Base-by-base conservation (phyloP, 2,329 filamentous ascomycete species). In the Pseudogymnoascus sp. region DNA sequence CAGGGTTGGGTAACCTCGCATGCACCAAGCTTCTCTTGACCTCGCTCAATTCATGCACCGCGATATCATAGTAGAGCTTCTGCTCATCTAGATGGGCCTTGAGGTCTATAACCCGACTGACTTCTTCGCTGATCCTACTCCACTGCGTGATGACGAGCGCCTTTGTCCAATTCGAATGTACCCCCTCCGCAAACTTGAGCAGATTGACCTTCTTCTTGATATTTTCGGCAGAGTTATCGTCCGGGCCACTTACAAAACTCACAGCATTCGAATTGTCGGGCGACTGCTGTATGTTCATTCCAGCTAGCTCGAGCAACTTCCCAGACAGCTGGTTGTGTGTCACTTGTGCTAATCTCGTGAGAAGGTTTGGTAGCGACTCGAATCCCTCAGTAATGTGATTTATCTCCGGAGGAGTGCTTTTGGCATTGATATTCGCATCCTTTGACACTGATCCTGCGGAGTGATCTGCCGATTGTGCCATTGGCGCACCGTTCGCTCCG, bases 111-210 rank as follows among this genome's bases (percentile, higher is more conserved):
- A 97, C 82, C 75, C 89, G 91, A 77, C 88, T 89, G 69, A 97
- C 90, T 69, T 89, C 86, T 40, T 86, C 82, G 35, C 88, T 86
- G 73, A 90, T 88, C 71, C 89, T 84, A 72, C 89, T 90, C 95
- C 95, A 99, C 76, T 95, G 89, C 1, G 89, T 87, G 56, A 99
- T 87, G 21, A 99, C 91, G 19, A 97, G 81, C 7, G 93, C 84
- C 77, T 99, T 97, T 74, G 96, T 91, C 80, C 96, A 97, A 77
- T 91, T 91, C 31, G 88, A 86, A 71, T 96, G 88, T 71, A 89
- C 85, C 21, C 86, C 83, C 73, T 93, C 88, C 7, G 89, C 86
- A 77, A 95, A 96, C 46, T 89, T 85, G 64, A 96, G 76, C 62
- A 97, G 75, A 37, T 80, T 77, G 29, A 84, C 77, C 76, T 96